These are phyloP conservation scores for Podaxis rugospora DNA, from an alignment of 768 basidiomycete species.

Conservation along the genomic window DNA sequence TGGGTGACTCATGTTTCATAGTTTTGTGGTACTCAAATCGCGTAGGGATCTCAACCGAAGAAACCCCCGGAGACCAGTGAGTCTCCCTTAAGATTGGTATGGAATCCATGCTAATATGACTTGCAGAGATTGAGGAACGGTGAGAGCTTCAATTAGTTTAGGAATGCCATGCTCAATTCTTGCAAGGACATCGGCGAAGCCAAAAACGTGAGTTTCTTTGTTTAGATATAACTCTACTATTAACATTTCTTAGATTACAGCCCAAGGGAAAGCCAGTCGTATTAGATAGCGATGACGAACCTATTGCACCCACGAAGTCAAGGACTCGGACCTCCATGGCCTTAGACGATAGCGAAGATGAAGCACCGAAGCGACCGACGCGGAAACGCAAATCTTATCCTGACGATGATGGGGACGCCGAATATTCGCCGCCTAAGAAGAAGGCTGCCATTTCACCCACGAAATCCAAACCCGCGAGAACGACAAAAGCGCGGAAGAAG, in stretches of 20 bases:
- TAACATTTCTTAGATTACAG: not conserved
- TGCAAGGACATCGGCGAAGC: not conserved
- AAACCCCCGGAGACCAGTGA: not conserved
- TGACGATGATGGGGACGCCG: conserved; percentile 14
- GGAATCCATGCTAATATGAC: not conserved
- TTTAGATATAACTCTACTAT: not conserved
- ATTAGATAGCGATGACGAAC: conserved; percentile 28
- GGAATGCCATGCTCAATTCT: not conserved
- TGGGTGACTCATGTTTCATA: not conserved
- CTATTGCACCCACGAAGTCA: conserved; percentile 13
- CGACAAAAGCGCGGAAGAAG: conserved; percentile 18
- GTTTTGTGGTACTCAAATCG: not conserved
- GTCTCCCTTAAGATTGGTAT: not conserved
- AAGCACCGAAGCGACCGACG: conserved; percentile 10
- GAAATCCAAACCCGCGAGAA: conserved; percentile 18
- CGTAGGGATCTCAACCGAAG: conserved; percentile 3
- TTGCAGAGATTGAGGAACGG: not conserved
- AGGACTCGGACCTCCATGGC: conserved; percentile 10
- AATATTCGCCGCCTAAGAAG: conserved; percentile 36
- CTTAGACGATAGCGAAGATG: conserved; percentile 35
- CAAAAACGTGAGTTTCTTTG: not conserved
- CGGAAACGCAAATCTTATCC: conserved; percentile 4
- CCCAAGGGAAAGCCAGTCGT: conserved; percentile 14
- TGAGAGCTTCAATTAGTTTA: not conserved
- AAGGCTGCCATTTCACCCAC: conserved; percentile 26